Evolutionary conservation across 1,284 basidiomycete genomes (phyloP), one percentile per base, ranked within the genome.

Genomic region (Malassezia dermatis): DNA sequence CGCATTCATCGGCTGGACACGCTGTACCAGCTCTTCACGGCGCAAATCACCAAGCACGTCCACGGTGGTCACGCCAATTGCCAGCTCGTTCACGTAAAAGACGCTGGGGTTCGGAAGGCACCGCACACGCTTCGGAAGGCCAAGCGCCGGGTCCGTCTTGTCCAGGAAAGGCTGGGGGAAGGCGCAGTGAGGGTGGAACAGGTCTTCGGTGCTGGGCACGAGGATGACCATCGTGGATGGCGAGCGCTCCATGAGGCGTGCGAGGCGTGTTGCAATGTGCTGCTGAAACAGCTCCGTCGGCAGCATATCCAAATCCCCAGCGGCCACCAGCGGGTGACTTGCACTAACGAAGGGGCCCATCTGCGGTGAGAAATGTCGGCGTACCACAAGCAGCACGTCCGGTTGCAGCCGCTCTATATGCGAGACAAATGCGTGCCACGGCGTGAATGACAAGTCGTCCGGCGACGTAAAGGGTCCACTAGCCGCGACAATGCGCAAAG

Each of bases 41-140:
- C 85, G 82, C 2, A 98, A 78, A 71, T 94, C 89, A 75, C 90
- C 90, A 23, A 98, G 77, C 0, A 85, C 81, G 72, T 98, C 94
- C 6, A 88, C 82, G 52, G 86, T 89, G 15, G 82, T 85, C 5
- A 82, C 79, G 0, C 81, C 86, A 62, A 99, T 85, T 1, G 82
- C 79, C 27, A 94, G 76, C 48, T 85, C 88, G 73, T 95, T 93
- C 61, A 98, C 77, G 26, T 82, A 81, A 75, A 96, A 90, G 4
- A 81, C 80, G 21, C 83, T 81, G 0, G 94, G 94, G 67, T 96
- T 96, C 1, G 93, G 87, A 10, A 96, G 78, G 23, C 86, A 76
- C 53, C 80, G 82, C 44, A 93, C 82, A 58, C 84, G 80, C 86
- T 59, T 59, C 0, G 66, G 58, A 28, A 67, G 43, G 1, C 59